A percentile compares a stretch with the other conserved stretches of the same genome.
phyloP scores from a whole-genome alignment of 768 basidiomycete genomes.

The Boletus sensibilis region DNA sequence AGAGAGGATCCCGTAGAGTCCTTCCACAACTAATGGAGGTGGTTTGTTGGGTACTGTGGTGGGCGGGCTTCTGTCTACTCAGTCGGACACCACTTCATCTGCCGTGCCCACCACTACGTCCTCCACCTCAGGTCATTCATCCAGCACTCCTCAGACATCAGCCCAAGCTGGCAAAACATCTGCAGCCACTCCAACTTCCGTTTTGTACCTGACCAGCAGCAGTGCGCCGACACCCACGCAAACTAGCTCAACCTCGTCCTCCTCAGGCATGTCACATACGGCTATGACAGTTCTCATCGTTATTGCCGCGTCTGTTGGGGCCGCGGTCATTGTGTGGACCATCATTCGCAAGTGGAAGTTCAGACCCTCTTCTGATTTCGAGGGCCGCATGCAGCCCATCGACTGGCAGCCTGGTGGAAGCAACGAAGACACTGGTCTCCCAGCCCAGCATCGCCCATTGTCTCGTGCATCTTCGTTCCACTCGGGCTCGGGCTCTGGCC shows the following conservation, averaged over 20 bases:
- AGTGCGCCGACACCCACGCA: constrained; percentile 22
- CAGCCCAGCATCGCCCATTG: constrained; percentile 47
- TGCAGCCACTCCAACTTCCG: constrained; percentile 42
- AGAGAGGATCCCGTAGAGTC: constrained; percentile 5
- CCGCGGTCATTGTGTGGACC: constrained; percentile 76
- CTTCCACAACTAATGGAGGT: constrained; percentile 8
- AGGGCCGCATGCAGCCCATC: constrained; percentile 82
- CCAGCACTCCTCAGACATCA: constrained; percentile 13
- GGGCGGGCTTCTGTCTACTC: constrained; percentile 12
- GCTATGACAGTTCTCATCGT: constrained; percentile 64
- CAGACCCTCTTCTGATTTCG: constrained; percentile 74
- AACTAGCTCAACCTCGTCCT: constrained; percentile 15
- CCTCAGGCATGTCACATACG: constrained; percentile 42
- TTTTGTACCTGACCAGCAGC: constrained; percentile 35
- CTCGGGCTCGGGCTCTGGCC: constrained; percentile 43
- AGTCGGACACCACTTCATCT: constrained; percentile 21
- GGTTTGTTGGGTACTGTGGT: constrained; percentile 11
- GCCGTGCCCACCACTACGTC: constrained; percentile 17
- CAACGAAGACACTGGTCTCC: constrained; percentile 44
- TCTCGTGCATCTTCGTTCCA: constrained; percentile 73
- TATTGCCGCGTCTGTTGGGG: constrained; percentile 66
- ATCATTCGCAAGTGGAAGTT: constrained; percentile 93
- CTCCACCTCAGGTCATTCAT: constrained; percentile 15
- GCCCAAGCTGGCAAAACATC: constrained; percentile 29
- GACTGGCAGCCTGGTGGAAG: constrained; percentile 74